These are phyloP conservation scores for Juglanconis oblonga DNA, from an alignment of 2,329 filamentous ascomycete species.

Conservation along the genomic window DNA sequence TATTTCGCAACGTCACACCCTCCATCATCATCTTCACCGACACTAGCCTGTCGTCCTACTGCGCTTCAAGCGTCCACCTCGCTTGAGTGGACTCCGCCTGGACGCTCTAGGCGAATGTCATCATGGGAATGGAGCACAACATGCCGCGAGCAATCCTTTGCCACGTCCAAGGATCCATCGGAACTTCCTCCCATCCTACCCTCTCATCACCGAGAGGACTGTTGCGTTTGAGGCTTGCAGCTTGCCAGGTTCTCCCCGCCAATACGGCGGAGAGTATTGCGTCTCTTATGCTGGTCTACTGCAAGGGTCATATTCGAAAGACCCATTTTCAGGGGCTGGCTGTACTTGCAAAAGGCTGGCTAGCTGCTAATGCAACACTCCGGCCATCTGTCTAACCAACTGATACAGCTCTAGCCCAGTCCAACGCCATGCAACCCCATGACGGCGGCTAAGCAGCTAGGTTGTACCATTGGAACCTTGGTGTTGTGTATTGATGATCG, in stretches of 20 bases:
- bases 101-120: background rate
- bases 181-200: no score
- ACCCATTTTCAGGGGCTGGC: background rate
- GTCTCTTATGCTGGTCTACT: background rate
- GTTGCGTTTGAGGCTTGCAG: background rate
- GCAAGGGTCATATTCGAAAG: background rate
- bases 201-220: background rate
- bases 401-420: constrained; percentile 3
- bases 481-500: background rate
- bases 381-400: background rate
- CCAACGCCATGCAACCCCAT: background rate
- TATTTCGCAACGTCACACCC: background rate
- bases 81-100: background rate
- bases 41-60: background rate
- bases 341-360: background rate
- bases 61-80: background rate
- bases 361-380: background rate
- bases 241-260: background rate
- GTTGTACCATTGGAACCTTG: background rate
- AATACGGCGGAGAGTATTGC: background rate
- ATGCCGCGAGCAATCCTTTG: background rate
- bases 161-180: no score
- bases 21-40: background rate
- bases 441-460: constrained; percentile 1
- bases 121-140: background rate